These are phyloP conservation scores for Stagonosporopsis vannaccii DNA, from an alignment of 2,329 filamentous ascomycete genomes.

Conservation along the genomic window DNA sequence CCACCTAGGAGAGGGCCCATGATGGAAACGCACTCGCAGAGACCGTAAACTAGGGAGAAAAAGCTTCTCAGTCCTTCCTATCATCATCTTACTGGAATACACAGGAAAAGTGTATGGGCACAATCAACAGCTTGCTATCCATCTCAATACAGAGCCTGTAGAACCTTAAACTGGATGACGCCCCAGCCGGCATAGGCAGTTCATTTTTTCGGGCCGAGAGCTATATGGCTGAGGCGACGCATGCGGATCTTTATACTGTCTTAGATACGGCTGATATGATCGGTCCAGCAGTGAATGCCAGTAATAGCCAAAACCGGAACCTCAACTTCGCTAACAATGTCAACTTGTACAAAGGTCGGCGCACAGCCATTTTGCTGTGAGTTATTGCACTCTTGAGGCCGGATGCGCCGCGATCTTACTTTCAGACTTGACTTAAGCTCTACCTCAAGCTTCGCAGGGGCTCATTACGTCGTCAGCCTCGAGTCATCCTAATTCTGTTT, in stretches of 20 bases:
- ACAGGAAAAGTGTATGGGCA: not conserved
- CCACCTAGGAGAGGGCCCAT: conserved; percentile 65
- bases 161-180: not conserved
- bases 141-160: not conserved
- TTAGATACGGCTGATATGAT: not conserved
- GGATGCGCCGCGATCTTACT: no score
- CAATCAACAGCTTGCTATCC: not conserved
- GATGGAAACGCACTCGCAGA: conserved; percentile 53
- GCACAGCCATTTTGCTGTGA: not conserved
- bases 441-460: no score
- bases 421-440: no score
- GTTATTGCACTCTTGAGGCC: no score
- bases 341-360: not conserved
- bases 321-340: not conserved
- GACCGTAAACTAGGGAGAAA: conserved; percentile 22
- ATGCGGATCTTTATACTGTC: not conserved
- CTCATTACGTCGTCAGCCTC: no score
- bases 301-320: not conserved
- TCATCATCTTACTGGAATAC: not conserved
- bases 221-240: not conserved
- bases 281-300: not conserved
- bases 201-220: not conserved
- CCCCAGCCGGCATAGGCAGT: not conserved
- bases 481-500: no score
- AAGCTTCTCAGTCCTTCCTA: not conserved